Percentiles rank a stretch among this genome's conserved stretches.
Conservation (phyloP, 345 rosid genomes). For the Schrenkiella parvula region DNA sequence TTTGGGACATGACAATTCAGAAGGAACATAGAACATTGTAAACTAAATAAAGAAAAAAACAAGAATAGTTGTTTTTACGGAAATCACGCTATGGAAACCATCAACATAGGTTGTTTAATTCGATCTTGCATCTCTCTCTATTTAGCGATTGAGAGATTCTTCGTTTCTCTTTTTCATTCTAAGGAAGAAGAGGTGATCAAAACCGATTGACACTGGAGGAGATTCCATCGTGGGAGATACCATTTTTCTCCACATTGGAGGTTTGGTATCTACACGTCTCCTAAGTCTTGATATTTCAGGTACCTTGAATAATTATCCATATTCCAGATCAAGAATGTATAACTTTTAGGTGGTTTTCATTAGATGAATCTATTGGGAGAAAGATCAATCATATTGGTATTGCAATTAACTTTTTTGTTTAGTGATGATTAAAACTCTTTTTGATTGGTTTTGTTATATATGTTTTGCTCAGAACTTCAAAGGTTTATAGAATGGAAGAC, state of each 20-base stretch:
- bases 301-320: not conserved
- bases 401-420: not conserved
- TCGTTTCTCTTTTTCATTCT: not conserved
- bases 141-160: not conserved
- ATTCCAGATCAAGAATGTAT: not conserved
- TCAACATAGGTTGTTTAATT: not conserved
- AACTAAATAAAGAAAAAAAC: slow-evolving; percentile 16
- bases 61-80: slow-evolving; percentile 20
- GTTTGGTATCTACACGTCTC: not conserved
- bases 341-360: not conserved
- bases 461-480: not conserved
- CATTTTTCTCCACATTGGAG: slow-evolving; percentile 14
- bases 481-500: slow-evolving; percentile 40
- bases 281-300: not conserved
- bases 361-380: not conserved
- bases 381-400: not conserved
- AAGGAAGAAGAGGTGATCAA: not conserved
- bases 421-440: not conserved
- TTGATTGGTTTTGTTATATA: not conserved
- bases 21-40: not conserved
- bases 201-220: slow-evolving; percentile 8
- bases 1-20: not conserved
- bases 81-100: slow-evolving; percentile 10
- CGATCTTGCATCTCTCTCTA: not conserved
- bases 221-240: not conserved